Percentiles rank a stretch among this genome's conserved stretches.
phyloP scores from a whole-genome alignment of 768 basidiomycete species.

The Boletus insuetus region DNA sequence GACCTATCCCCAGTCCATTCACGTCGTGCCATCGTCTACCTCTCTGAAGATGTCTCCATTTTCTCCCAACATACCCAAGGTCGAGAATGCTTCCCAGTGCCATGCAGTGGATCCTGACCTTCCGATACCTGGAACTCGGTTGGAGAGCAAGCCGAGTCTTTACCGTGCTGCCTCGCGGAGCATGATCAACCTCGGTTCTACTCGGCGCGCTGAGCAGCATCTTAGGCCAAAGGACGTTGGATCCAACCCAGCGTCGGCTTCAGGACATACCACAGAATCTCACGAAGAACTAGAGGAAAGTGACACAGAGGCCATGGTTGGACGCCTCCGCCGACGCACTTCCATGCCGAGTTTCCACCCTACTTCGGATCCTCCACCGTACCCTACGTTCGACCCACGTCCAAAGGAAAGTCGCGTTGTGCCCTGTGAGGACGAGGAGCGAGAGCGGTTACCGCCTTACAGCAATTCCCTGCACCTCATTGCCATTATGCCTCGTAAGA shows the following conservation, averaged over 20 bases:
- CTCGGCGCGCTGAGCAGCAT: constrained; percentile 28
- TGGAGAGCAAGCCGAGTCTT: constrained; percentile 40
- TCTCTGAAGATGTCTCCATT: constrained; percentile 14
- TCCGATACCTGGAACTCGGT: constrained; percentile 3
- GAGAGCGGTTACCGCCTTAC: constrained; percentile 77
- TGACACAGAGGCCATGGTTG: constrained; percentile 29
- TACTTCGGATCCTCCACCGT: constrained; percentile 63
- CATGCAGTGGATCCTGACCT: constrained; percentile 2
- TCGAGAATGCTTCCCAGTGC: neutral
- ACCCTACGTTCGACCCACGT: constrained; percentile 46
- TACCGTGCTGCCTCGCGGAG: constrained; percentile 63
- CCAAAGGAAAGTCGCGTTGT: constrained; percentile 19
- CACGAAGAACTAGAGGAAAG: constrained; percentile 20
- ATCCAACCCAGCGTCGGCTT: constrained; percentile 13
- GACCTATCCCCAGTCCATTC: constrained; percentile 4
- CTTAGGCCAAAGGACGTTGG: constrained; percentile 18
- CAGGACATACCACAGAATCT: constrained; percentile 7
- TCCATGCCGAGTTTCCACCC: constrained; percentile 71
- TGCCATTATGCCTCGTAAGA: constrained; percentile 83
- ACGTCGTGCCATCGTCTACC: constrained; percentile 4
- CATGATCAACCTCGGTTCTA: constrained; percentile 53
- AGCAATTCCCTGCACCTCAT: constrained; percentile 78
- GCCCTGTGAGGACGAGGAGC: constrained; percentile 79
- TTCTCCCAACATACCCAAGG: constrained; percentile 14
- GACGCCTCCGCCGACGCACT: constrained; percentile 51